Evolutionary conservation across 2,329 filamentous ascomycete species (phyloP), one percentile per base, ranked within the genome.

Genomic region (Aureobasidium mangrovei): DNA sequence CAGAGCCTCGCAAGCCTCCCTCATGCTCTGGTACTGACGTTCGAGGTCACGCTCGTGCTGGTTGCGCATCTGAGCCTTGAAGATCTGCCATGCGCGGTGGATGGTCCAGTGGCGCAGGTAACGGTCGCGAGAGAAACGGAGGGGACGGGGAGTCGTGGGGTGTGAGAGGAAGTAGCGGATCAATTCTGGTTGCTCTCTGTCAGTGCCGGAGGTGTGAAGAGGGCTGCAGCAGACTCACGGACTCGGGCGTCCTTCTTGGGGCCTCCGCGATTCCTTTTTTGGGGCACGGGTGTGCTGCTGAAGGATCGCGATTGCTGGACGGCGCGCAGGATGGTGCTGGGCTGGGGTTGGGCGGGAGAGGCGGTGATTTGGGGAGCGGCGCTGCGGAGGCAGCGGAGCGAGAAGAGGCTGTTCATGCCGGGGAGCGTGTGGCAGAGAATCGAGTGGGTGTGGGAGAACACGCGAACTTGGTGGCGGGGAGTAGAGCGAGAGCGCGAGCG

Each of bases 51-150:
- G 73, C 67, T 87, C 78, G 49, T 82, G 78, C 35, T 75, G 72
- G 60, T 79, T 75, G 46, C 83, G 83, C 63, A 83, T 78, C 67
- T 86, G 80, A 62, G 84, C 79, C 63, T 84, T 83, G 72, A 85
- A 86, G 31, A 97, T 77, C 64, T 88, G 79, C 89, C 91, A 97
- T 26, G 91, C 91, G 63, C 93, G 90, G 77, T 97, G 91, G 71
- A 98, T 97, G 49, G 93, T 97, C 93, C 93, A 98, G 77, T 98
- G 93, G 44, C 93, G 88, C 60, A 98, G 83, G 71, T 83, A 81
- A 55, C 93, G 84, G 70, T 86, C 86, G 63, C 91, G 89, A 39
- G 83, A 89, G 80, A 97, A 91, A 64, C 89, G 86, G 60, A 98
- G 81, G 0, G 93, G 91, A 9, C 84, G 81, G 0, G 84, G 84